Evolutionary conservation across 805 yeast genomes (phyloP), one percentile per base, ranked within the genome.

Genomic region (Teunomyces panamensis): DNA sequence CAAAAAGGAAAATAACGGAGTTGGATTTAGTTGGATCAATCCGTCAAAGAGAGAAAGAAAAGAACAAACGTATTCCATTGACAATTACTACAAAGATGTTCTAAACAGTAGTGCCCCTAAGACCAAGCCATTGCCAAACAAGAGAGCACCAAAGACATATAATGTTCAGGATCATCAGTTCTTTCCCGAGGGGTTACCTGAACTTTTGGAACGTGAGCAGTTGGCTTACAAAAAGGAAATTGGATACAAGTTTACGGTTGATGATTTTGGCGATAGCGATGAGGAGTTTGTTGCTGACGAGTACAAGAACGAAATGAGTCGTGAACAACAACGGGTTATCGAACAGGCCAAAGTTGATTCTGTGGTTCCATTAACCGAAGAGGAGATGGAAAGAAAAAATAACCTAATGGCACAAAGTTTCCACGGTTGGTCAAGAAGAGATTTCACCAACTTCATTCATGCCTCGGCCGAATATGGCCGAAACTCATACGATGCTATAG

Each of bases 11-110:
- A 56, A 51, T 30, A 68, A 70, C n/a, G 71, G 72, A 30, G 48
- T 60, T 29, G 72, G 67, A 6, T 69, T 77, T 42, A 67, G 77
- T 3, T 86, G 91, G 89, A 80, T 86, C 29, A 85, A 86, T 56
- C 94, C 92, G 0, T 71, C 87, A 0, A 83, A 81, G 56, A 75
- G 94, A 65, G 88, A 87, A 59, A 70, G 91, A 53, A 87, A 85
- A 53, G 91, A 87, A 52, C 89, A 85, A 55, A 83, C 86, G 1
- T 87, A 87, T 56, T 83, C 88, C 0, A 79, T 86, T 42, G 94
- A 87, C 64, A 85, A 83, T 37, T 85, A 85, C 59, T 85, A 85
- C 55, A 85, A 83, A 55, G 91, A 85, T 58, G 85, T 85, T 30
- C 67, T 86, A 54, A 61, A 64, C 30, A 61, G 69, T 0, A 54